phyloP scores from a whole-genome alignment of 768 basidiomycete genomes.

The Agrocybe pediades region DNA sequence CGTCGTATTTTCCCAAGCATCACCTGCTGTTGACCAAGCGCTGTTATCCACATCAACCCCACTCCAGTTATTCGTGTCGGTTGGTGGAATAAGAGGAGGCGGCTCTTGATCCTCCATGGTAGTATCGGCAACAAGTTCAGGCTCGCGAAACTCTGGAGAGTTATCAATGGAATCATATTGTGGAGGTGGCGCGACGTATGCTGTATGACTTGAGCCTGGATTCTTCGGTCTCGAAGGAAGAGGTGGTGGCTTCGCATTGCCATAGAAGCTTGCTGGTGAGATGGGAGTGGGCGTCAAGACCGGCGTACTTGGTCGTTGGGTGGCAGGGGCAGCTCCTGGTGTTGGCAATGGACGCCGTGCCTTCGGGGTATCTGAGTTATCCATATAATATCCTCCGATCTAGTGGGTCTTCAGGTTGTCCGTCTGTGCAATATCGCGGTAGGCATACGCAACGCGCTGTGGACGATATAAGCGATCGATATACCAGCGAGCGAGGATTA shows the following conservation, averaged over 20 bases:
- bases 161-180: conserved; percentile 31
- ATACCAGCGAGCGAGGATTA: neutral
- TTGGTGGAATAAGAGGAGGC: conserved; percentile 41
- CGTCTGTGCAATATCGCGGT: neutral
- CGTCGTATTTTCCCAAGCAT: neutral
- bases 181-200: conserved; percentile 40
- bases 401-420: neutral
- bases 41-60: neutral
- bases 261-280: conserved; percentile 41
- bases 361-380: conserved; percentile 46
- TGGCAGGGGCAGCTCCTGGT: conserved; percentile 32
- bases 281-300: conserved; percentile 31
- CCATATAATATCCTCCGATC: conserved; percentile 35
- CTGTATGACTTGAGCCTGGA: conserved; percentile 46
- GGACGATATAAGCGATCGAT: neutral
- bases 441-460: neutral
- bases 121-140: conserved; percentile 53
- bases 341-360: conserved; percentile 49
- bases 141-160: conserved; percentile 49
- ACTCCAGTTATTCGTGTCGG: conserved; percentile 23
- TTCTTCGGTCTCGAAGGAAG: conserved; percentile 39
- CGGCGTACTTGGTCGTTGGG: conserved; percentile 44
- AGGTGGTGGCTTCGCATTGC: conserved; percentile 31
- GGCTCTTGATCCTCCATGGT: conserved; percentile 32
- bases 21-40: neutral